Percentiles rank a stretch among this genome's conserved stretches.
Evolutionary conservation across 257 asterid genomes (phyloP).

Genomic region (Solanum virginianum): DNA sequence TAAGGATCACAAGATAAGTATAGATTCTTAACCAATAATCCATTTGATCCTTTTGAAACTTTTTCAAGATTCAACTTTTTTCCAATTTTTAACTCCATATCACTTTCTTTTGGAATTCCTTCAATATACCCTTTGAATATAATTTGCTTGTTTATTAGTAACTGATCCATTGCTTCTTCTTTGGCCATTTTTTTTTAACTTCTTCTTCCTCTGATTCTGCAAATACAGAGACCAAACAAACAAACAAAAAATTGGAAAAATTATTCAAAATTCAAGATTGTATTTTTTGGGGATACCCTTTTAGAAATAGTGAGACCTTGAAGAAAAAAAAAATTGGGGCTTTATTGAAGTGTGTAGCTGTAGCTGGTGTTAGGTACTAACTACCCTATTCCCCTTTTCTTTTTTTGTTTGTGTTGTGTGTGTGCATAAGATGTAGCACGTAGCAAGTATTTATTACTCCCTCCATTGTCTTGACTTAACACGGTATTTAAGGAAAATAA

Average conservation of each 20-base stretch:
- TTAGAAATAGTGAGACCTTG: neutral
- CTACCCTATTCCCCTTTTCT: neutral
- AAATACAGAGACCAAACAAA: neutral
- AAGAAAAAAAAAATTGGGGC: neutral
- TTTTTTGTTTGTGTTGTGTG: neutral
- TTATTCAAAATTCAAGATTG: neutral
- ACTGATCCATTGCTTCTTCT: neutral
- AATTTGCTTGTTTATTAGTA: constrained; percentile 42
- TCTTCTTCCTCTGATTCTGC: neutral
- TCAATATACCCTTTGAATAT: constrained; percentile 63
- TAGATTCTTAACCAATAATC: constrained; percentile 64
- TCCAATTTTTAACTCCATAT: constrained; percentile 59
- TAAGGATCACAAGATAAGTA: constrained; percentile 90
- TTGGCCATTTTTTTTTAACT: neutral
- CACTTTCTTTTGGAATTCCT: constrained; percentile 57
- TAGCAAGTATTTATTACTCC: neutral
- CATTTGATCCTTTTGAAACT: constrained; percentile 56
- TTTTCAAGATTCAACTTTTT: constrained; percentile 39
- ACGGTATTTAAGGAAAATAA: too few relatives aligned
- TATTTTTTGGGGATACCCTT: neutral
- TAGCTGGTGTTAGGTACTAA: neutral
- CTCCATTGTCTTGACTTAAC: too few relatives aligned
- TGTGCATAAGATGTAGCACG: neutral
- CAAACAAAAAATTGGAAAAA: neutral
- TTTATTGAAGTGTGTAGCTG: neutral